Percentiles rank a stretch among this genome's conserved stretches.
phyloP scores from a whole-genome alignment of 1,284 basidiomycete species.

The Marasmius tenuissimus region DNA sequence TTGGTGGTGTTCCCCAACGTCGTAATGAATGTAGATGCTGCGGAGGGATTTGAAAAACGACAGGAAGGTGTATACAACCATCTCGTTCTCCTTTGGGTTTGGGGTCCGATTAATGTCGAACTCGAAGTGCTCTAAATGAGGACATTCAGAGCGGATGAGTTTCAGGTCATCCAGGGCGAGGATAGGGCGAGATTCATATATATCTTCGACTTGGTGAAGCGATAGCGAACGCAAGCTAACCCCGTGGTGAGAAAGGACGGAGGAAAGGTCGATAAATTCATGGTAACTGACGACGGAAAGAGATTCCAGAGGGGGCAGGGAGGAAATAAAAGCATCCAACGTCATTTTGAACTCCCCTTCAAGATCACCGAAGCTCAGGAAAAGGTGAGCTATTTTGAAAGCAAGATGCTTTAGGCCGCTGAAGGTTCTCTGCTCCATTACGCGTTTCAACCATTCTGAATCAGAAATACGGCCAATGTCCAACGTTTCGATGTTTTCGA shows the following conservation, averaged over 20 bases:
- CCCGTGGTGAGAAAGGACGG: not conserved
- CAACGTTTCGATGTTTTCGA: not conserved
- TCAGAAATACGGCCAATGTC: not conserved
- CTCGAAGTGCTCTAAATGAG: not conserved
- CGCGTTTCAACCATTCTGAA: not conserved
- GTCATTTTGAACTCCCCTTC: too few relatives aligned
- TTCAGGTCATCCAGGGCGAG: not conserved
- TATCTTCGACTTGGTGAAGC: not conserved
- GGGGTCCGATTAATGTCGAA: not conserved
- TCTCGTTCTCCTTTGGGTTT: too few relatives aligned
- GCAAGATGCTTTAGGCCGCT: not conserved
- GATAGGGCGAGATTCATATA: not conserved
- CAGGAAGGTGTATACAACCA: too few relatives aligned
- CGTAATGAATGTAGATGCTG: too few relatives aligned
- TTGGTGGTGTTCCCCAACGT: too few relatives aligned
- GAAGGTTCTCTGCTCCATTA: not conserved
- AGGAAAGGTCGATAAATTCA: not conserved
- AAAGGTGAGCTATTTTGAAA: not conserved
- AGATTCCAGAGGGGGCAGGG: not conserved
- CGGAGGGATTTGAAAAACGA: too few relatives aligned
- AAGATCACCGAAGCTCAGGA: too few relatives aligned
- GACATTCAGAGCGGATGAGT: not conserved
- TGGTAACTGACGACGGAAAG: not conserved
- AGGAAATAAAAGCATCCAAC: not conserved
- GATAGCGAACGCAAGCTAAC: not conserved